Conservation (phyloP, 805 yeast genomes). For the Kuraishia hungarica region DNA sequence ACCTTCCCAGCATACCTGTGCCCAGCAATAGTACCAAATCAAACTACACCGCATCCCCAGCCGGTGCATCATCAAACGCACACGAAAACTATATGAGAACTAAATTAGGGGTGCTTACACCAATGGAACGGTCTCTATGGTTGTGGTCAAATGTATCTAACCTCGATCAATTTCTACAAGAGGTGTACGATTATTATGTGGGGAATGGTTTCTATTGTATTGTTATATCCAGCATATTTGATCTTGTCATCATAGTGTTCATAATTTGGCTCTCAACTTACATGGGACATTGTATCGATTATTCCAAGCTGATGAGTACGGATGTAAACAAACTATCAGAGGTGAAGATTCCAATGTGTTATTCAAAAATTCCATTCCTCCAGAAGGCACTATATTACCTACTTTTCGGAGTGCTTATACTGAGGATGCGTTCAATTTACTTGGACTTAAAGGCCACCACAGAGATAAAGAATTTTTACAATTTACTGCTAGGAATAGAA, state of each 20-base stretch:
- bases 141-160: slow-evolving; percentile 95
- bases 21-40: background rate
- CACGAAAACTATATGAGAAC: slow-evolving; percentile 18
- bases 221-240: slow-evolving; percentile 54
- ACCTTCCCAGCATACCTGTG: background rate
- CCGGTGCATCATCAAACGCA: background rate
- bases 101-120: slow-evolving; percentile 36
- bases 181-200: slow-evolving; percentile 74
- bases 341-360: slow-evolving; percentile 39
- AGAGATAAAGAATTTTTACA: slow-evolving; percentile 74
- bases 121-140: slow-evolving; percentile 80
- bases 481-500: slow-evolving; percentile 56
- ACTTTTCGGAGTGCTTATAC: slow-evolving; percentile 42
- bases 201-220: slow-evolving; percentile 84
- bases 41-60: background rate
- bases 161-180: slow-evolving; percentile 77
- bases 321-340: slow-evolving; percentile 28
- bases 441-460: slow-evolving; percentile 56
- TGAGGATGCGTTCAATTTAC: slow-evolving; percentile 46
- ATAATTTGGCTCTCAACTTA: slow-evolving; percentile 74
- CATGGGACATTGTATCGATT: slow-evolving; percentile 75
- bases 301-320: slow-evolving; percentile 20
- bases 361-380: slow-evolving; percentile 31
- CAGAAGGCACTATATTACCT: slow-evolving; percentile 59
- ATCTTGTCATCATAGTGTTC: slow-evolving; percentile 68